Conservation (phyloP, 2,329 filamentous ascomycete genomes). For the Blumeria graminis region DNA sequence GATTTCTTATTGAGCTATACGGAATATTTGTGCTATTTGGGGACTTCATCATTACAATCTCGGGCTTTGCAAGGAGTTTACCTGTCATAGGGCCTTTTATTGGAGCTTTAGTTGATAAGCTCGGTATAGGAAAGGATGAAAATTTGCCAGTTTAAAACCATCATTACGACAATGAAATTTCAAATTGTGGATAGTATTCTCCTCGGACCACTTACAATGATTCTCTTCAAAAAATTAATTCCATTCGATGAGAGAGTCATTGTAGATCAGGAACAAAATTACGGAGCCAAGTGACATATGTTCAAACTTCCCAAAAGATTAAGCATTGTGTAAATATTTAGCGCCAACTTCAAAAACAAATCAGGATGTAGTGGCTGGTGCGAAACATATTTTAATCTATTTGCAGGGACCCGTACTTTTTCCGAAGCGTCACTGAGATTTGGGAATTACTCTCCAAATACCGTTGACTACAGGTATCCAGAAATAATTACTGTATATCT, state of each 20-base stretch:
- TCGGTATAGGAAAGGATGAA: conserved; percentile 45
- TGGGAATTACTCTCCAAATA: not conserved
- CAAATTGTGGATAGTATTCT: not conserved
- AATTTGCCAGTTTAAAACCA: conserved; percentile 47
- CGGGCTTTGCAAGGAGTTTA: conserved; percentile 60
- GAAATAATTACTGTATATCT: not conserved
- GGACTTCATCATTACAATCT: conserved; percentile 85
- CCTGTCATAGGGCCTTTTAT: conserved; percentile 77
- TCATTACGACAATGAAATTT: not conserved
- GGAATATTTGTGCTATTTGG: conserved; percentile 86
- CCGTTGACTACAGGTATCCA: no score
- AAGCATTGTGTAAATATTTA: no score
- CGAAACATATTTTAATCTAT: not conserved
- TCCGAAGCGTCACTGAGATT: not conserved
- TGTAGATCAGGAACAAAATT: not conserved
- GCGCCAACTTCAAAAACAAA: no score
- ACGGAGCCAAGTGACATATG: not conserved
- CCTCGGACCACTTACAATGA: not conserved
- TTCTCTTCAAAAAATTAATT: conserved; percentile 4
- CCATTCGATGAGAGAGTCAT: not conserved
- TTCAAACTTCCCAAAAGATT: no score
- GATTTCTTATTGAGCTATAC: conserved; percentile 77
- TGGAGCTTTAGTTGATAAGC: conserved; percentile 44
- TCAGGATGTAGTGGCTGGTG: not conserved
- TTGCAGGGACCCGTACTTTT: not conserved